These are phyloP conservation scores for Gnetum montanum DNA, from an alignment of 75 land plant species.

Conservation along the genomic window DNA sequence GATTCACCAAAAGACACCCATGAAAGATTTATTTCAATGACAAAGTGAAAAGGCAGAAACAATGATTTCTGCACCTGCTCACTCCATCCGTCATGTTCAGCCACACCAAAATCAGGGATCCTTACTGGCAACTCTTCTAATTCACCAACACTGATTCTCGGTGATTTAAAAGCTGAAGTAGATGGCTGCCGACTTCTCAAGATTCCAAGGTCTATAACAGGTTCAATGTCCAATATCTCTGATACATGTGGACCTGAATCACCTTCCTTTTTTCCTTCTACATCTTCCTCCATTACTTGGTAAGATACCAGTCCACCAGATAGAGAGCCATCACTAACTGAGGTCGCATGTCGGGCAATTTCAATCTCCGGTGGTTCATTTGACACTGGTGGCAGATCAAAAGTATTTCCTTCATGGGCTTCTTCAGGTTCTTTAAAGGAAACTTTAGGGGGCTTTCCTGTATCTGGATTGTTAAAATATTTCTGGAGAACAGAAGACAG, in stretches of 20 bases:
- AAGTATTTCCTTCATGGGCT: neutral
- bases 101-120: neutral
- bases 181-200: neutral
- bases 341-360: constrained; percentile 1
- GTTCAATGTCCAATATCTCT: constrained; percentile 1
- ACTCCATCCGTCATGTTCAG: neutral
- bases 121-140: neutral
- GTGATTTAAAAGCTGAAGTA: constrained; percentile 1
- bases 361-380: constrained; percentile 1
- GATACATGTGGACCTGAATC: neutral
- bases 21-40: too few relatives aligned
- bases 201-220: neutral
- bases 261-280: neutral
- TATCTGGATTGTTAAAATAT: neutral
- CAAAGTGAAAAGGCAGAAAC: too few relatives aligned
- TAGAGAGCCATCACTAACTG: neutral
- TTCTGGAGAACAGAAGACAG: constrained; percentile 1
- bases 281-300: neutral
- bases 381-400: neutral
- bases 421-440: constrained; percentile 1
- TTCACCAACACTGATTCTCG: neutral
- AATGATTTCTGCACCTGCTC: too few relatives aligned
- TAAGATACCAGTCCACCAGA: neutral
- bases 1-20: too few relatives aligned
- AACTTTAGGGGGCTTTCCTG: neutral